Base-by-base conservation (phyloP, 192 early-diverging fungal species). In the Dissophora globulifera region DNA sequence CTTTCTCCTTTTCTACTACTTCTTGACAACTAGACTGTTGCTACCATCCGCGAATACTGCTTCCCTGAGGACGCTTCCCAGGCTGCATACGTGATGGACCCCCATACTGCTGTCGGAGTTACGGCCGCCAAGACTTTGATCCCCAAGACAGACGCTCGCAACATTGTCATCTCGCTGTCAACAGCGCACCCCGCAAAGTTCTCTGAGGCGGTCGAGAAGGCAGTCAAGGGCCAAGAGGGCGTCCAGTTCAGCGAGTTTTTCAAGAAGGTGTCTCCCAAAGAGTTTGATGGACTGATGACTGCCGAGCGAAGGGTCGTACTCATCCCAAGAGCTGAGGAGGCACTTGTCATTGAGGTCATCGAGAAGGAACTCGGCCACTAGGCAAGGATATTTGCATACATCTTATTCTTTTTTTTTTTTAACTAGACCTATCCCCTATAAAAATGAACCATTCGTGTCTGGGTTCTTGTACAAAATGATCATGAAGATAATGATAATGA, bases 151-250 rank as follows among this genome's bases (percentile, higher is more conserved):
- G 38, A 19, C 20, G 58, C 22, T 29, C 59, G 62, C 22, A 69
- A 70, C 25, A 43, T 66, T 25, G 50, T 67, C 50, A 79, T 94
- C 22, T 92, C 91, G 43, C 80, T 98, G 46, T 88, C 96, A 20
- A 98, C 97, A 0, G 97, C 97, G 7, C 93, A 94, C 50, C 97
- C 96, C 30, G 97, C 95, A 33, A 99, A 99, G 75, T 99, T 99
- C 82, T 91, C 95, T 5, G 93, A 94, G 41, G 93, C 95, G 5
- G 96, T 99, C 25, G 86, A 91, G 58, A 76, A 80, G 61, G 93
- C 95, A 40, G 75, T 92, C 52, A 84, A 86, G 69, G 78, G 80
- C 16, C 64, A 68, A 25, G 56, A 67, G 13, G 69, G 80, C 17
- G 84, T 93, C 35, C 71, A 84, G 31, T 88, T 88, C 71, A 60